Evolutionary conservation across 2,329 filamentous ascomycete species (phyloP).

Genomic region (Cladosporium sp.): DNA sequence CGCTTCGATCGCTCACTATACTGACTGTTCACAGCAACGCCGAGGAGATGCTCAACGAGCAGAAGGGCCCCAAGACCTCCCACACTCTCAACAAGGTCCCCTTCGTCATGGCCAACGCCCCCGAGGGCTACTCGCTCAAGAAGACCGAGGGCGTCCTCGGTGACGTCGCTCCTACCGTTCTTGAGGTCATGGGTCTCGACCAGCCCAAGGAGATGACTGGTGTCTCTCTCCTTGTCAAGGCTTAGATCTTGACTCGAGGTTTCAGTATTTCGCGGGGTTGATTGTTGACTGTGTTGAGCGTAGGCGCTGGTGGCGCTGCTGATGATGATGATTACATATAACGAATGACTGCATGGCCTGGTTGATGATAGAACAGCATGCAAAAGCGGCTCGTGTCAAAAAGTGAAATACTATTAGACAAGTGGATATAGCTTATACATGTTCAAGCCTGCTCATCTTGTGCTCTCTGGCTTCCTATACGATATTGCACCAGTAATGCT

Average conservation of each 20-base stretch:
- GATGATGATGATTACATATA: background rate
- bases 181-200: conserved; percentile 84
- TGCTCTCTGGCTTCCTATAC: too few species aligned
- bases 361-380: background rate
- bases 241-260: conserved; percentile 31
- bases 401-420: too few species aligned
- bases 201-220: conserved; percentile 93
- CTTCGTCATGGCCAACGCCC: conserved; percentile 96
- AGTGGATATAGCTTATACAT: too few species aligned
- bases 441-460: background rate
- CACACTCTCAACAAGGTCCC: conserved; percentile 98
- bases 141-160: conserved; percentile 85
- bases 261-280: background rate
- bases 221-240: conserved; percentile 74
- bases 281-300: conserved; percentile 9
- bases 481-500: too few species aligned
- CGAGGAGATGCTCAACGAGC: conserved; percentile 96
- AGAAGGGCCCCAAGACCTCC: conserved; percentile 95
- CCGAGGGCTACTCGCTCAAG: conserved; percentile 80
- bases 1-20: background rate
- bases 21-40: conserved; percentile 60
- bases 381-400: too few species aligned
- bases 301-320: conserved; percentile 10
- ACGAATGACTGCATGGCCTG: background rate
- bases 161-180: conserved; percentile 91